Evolutionary conservation across 257 asterid species (phyloP).

Genomic region (Anisodus acutangulus): DNA sequence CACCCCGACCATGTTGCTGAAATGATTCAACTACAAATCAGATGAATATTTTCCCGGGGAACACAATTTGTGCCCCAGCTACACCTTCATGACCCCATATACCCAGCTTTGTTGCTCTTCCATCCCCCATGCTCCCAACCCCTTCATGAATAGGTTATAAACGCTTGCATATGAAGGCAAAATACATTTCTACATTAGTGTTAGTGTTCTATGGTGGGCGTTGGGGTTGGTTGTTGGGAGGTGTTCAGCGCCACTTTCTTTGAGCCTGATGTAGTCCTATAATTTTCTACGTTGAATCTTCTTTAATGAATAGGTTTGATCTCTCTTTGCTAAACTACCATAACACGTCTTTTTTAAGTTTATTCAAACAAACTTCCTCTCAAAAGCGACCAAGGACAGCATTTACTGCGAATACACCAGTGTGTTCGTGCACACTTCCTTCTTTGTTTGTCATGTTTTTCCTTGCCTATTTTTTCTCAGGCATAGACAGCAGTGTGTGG

Average conservation of each 20-base stretch:
- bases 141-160: background rate
- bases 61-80: too few species aligned
- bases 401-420: background rate
- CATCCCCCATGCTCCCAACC: too few species aligned
- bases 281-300: background rate
- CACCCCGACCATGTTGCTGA: too few species aligned
- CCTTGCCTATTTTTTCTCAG: background rate
- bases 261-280: background rate
- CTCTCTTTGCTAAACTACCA: background rate
- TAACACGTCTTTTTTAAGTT: background rate
- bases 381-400: background rate
- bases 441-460: background rate
- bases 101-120: too few species aligned
- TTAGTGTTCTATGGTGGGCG: background rate
- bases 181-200: background rate
- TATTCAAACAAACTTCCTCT: background rate
- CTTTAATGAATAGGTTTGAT: background rate
- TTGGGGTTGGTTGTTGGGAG: background rate
- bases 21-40: too few species aligned
- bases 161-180: background rate
- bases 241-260: background rate
- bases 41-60: too few species aligned
- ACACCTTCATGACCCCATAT: too few species aligned
- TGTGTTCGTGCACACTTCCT: background rate
- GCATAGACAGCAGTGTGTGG: background rate